Percentiles rank a stretch among this genome's conserved stretches.
Conservation (phyloP, 805 yeast genomes). For the Brettanomyces sp. region DNA sequence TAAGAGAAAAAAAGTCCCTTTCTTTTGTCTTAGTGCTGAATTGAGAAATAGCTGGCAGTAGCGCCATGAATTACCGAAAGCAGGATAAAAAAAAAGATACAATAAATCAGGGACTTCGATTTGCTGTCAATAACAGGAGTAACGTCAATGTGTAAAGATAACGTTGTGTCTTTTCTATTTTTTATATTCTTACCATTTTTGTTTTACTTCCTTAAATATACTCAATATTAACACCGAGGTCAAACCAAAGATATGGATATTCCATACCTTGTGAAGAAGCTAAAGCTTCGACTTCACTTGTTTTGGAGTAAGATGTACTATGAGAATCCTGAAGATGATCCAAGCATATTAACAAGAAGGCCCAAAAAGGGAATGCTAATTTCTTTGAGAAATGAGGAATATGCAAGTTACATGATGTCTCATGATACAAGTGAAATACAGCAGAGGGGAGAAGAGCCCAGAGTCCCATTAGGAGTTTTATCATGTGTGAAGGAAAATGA, state of each 20-base stretch:
- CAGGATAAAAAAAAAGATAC: no score
- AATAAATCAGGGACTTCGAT: no score
- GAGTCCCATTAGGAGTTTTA: background rate
- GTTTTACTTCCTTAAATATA: no score
- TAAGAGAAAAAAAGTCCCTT: no score
- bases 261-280: conserved; percentile 3
- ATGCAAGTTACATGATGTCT: conserved; percentile 5
- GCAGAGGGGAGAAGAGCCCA: background rate
- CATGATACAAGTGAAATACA: background rate
- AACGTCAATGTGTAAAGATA: no score
- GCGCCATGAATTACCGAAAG: no score
- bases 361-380: conserved; percentile 18
- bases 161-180: no score
- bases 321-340: conserved; percentile 15
- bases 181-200: no score
- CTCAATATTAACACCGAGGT: no score
- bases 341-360: conserved; percentile 16
- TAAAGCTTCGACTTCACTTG: conserved; percentile 16
- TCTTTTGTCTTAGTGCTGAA: no score
- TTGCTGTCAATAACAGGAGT: no score
- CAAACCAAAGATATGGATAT: background rate
- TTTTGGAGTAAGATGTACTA: conserved; percentile 20
- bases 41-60: no score
- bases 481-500: background rate
- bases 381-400: conserved; percentile 18